These are phyloP conservation scores for Corylus heterophylla DNA, from an alignment of 306 rosid genomes.

Conservation along the genomic window DNA sequence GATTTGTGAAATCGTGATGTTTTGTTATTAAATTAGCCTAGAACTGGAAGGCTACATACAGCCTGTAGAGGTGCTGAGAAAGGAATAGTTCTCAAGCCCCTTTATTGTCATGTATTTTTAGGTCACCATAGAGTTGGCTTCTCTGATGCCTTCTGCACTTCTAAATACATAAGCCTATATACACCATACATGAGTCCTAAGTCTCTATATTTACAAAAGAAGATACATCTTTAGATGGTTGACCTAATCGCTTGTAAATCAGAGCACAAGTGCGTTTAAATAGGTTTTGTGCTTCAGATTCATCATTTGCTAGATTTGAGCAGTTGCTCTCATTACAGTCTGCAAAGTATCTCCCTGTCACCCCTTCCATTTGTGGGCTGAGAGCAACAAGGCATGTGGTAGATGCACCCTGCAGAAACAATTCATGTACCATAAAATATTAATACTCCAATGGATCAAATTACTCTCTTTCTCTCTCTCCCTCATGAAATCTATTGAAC, in stretches of 20 bases:
- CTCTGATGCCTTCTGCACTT: neutral
- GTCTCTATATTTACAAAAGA: constrained; percentile 5
- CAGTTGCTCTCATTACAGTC: constrained; percentile 83
- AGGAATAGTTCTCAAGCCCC: constrained; percentile 16
- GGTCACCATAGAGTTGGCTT: constrained; percentile 7
- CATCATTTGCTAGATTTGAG: constrained; percentile 78
- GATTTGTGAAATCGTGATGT: neutral
- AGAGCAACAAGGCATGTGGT: constrained; percentile 87
- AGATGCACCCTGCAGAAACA: constrained; percentile 67
- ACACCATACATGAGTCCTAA: constrained; percentile 27
- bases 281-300: constrained; percentile 67
- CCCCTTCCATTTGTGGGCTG: constrained; percentile 65
- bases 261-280: constrained; percentile 65
- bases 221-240: constrained; percentile 34
- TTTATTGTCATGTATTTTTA: constrained; percentile 26
- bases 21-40: neutral
- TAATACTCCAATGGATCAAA: neutral
- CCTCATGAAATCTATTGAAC: neutral
- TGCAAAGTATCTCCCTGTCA: constrained; percentile 73
- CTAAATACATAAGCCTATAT: constrained; percentile 26
- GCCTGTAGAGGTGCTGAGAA: constrained; percentile 7
- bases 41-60: constrained; percentile 12
- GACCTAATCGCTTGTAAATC: constrained; percentile 55
- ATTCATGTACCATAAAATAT: neutral
- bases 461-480: neutral